Percentiles rank a stretch among this genome's conserved stretches.
Conservation (phyloP, 2,329 filamentous ascomycete genomes). For the Ceratocystis harringtonii region DNA sequence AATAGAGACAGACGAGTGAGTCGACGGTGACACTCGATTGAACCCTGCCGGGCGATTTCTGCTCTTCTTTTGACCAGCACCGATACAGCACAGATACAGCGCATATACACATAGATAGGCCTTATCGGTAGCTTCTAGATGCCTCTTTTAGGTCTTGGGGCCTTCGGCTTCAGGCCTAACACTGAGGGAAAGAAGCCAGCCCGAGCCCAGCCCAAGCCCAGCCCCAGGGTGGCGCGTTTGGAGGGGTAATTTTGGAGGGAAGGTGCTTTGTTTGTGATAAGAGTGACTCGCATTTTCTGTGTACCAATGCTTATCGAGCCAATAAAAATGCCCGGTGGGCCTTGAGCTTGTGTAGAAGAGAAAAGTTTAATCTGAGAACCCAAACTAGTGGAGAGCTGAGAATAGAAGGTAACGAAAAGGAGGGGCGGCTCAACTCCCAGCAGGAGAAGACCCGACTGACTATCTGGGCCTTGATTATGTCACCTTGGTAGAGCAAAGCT, state of each 20-base stretch:
- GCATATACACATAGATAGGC: not conserved
- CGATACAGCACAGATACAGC: not conserved
- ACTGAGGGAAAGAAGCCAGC: not conserved
- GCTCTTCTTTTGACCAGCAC: not conserved
- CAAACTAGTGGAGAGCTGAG: not conserved
- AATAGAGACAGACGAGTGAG: not conserved
- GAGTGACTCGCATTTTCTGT: not conserved
- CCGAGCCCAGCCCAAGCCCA: not conserved
- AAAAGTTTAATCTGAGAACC: not conserved
- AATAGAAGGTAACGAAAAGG: not conserved
- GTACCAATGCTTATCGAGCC: not conserved
- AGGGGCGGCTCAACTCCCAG: not conserved
- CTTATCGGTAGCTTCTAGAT: not conserved
- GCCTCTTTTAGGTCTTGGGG: not conserved
- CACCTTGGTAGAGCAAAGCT: not conserved
- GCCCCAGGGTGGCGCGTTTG: not conserved
- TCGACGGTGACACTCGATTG: not conserved
- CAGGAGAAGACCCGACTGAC: not conserved
- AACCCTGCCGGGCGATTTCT: not conserved
- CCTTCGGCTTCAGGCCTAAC: not conserved
- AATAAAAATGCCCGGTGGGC: not conserved
- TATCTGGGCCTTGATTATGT: not conserved
- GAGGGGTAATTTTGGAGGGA: not conserved
- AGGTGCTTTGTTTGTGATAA: not conserved
- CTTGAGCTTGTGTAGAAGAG: not conserved